These are phyloP conservation scores for Fusarium sp. DNA, from an alignment of 2,329 filamentous ascomycete species.

Conservation along the genomic window DNA sequence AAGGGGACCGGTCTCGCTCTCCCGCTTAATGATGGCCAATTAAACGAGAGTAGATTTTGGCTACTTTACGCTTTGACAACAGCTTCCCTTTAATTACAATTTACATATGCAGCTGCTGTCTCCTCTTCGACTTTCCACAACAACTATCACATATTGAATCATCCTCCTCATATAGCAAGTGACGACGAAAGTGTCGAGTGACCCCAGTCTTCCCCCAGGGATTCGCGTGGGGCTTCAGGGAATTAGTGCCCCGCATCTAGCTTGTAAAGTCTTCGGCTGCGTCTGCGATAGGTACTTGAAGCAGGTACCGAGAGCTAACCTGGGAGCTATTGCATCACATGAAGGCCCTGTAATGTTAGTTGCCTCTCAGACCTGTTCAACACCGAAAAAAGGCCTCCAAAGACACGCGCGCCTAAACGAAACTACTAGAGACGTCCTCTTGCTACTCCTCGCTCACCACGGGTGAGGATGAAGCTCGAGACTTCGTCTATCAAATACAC, in stretches of 20 bases:
- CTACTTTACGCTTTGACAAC: neutral
- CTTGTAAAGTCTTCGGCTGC: slow-evolving; percentile 21
- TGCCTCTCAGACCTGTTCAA: slow-evolving; percentile 13
- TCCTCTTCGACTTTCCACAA: neutral
- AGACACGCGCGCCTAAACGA: slow-evolving; percentile 5
- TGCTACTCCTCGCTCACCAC: slow-evolving; percentile 27
- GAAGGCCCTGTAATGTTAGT: slow-evolving; percentile 28
- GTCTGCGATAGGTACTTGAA: slow-evolving; percentile 24
- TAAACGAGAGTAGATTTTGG: neutral
- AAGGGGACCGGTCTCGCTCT: slow-evolving; percentile 20
- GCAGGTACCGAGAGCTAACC: slow-evolving; percentile 34
- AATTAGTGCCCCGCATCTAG: slow-evolving; percentile 47
- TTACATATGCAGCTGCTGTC: neutral
- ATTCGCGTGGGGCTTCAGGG: slow-evolving; percentile 34
- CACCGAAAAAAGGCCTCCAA: slow-evolving; percentile 30
- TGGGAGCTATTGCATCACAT: slow-evolving; percentile 46
- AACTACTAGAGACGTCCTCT: slow-evolving; percentile 24
- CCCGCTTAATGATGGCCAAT: neutral
- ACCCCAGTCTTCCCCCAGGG: slow-evolving; percentile 28
- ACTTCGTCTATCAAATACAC: slow-evolving; percentile 30
- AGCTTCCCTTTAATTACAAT: neutral
- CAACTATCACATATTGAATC: neutral
- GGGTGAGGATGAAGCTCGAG: slow-evolving; percentile 42
- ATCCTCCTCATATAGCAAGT: neutral
- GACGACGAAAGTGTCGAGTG: slow-evolving; percentile 4